phyloP scores from a whole-genome alignment of 2,329 filamentous ascomycete genomes.

The Dothistroma septosporum region DNA sequence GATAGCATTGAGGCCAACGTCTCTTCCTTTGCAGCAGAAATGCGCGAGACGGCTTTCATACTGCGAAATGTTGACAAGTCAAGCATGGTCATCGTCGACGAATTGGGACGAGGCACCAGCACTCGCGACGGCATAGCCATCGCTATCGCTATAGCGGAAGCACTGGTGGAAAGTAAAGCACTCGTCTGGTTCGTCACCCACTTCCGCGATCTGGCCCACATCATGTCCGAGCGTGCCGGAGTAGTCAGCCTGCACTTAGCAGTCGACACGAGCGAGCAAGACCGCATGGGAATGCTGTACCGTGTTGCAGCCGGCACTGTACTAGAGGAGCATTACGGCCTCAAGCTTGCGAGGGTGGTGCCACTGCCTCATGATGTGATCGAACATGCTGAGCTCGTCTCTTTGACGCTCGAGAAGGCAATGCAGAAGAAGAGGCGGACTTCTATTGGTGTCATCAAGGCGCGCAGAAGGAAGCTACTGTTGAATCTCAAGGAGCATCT shows the following conservation, averaged over 20 bases:
- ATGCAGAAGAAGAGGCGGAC: slow-evolving; percentile 56
- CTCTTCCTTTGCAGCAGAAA: slow-evolving; percentile 89
- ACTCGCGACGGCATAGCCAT: slow-evolving; percentile 85
- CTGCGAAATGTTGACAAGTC: slow-evolving; percentile 72
- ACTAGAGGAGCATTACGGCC: slow-evolving; percentile 71
- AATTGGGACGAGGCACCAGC: slow-evolving; percentile 86
- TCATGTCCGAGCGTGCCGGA: slow-evolving; percentile 69
- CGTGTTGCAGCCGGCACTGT: slow-evolving; percentile 70
- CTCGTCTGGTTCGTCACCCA: slow-evolving; percentile 93
- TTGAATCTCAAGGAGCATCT: slow-evolving; percentile 70
- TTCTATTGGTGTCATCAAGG: slow-evolving; percentile 55
- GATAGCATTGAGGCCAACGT: slow-evolving; percentile 87
- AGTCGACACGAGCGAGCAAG: slow-evolving; percentile 53
- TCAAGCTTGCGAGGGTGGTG: slow-evolving; percentile 72
- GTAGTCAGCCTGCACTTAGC: slow-evolving; percentile 79
- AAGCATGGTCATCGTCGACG: slow-evolving; percentile 70
- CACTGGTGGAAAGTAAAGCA: slow-evolving; percentile 70
- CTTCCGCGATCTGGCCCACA: slow-evolving; percentile 75
- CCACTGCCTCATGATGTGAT: slow-evolving; percentile 67
- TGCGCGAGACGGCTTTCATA: slow-evolving; percentile 95
- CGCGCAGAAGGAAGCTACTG: slow-evolving; percentile 67
- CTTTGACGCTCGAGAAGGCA: slow-evolving; percentile 57
- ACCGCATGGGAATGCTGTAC: slow-evolving; percentile 82
- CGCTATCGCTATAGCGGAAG: slow-evolving; percentile 84
- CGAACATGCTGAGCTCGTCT: slow-evolving; percentile 62